These are phyloP conservation scores for Mycena vulgaris DNA, from an alignment of 768 basidiomycete species.

Conservation along the genomic window DNA sequence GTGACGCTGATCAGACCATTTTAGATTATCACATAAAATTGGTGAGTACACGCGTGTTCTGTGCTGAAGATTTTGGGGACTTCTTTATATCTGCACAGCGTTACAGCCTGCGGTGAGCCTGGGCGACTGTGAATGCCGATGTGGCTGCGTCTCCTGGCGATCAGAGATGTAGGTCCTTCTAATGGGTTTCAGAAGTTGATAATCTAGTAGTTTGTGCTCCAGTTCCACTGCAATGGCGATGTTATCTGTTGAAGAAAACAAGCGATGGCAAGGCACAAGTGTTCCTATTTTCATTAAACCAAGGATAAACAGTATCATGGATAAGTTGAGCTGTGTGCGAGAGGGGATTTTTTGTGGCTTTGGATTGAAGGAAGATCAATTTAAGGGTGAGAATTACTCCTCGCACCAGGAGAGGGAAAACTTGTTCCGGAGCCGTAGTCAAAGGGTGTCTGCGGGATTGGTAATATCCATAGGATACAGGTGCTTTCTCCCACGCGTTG, in stretches of 20 bases:
- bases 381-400: slow-evolving; percentile 4
- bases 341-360: slow-evolving; percentile 2
- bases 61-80: no score
- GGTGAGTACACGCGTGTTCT: no score
- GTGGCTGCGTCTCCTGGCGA: background rate
- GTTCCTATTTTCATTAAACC: background rate
- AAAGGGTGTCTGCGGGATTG: background rate
- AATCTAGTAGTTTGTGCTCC: background rate
- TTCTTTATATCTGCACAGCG: no score
- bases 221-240: no score
- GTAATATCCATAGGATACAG: background rate
- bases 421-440: background rate
- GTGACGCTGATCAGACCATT: no score
- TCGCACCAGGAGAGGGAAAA: background rate
- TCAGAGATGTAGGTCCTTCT: slow-evolving; percentile 1
- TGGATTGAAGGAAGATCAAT: background rate
- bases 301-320: background rate
- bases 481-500: background rate
- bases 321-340: background rate
- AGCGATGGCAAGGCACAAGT: slow-evolving; percentile 1
- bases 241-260: background rate
- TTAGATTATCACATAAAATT: no score
- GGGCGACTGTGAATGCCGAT: no score
- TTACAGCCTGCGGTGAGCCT: no score
- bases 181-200: slow-evolving; percentile 4